Base-by-base conservation (phyloP, 148 eudicot species). In the Rhododendron henanense region DNA sequence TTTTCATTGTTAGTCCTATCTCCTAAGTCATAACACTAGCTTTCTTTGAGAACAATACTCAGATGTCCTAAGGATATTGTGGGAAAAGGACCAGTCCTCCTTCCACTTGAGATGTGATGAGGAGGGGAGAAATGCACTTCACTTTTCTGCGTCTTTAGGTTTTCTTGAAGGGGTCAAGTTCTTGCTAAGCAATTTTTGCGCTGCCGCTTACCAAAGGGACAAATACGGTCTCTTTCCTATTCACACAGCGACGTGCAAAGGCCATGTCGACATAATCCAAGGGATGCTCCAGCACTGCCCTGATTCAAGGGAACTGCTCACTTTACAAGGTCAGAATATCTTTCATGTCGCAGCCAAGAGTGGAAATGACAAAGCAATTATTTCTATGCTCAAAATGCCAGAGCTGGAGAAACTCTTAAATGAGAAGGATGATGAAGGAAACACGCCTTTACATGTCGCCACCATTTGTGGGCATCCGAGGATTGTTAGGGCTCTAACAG, bases 401-500 rank as follows among this genome's bases (percentile, higher is more conserved):
- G 87, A 83, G 71, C 86, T 89, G 13, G 79, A 48, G 37, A 63
- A 69, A 14, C 51, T 87, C 45, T 11, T 85, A 18, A 87, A 87
- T 16, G 89, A 87, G 48, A 89, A 44, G 81, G 91, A 89, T 79
- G 63, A 16, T 19, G 79, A 74, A 6, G 91, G 91, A 23, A 89
- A 89, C 82, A 85, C 91, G 10, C 88, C 91, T 33, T 74, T 89
- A 50, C 91, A 89, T 45, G 21, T 85, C 48, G 89, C 89, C 44
- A 83, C 89, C 50, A 79, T 85, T 57, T 67, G 44, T 48, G 77
- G 55, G 21, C 80, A 85, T 87, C 81, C 91, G 0, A 78, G 61
- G 78, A 21, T 85, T 75, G 86, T 87, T 0, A 53, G 73, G n/a
- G 45, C 83, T 19, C 84, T 89, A 21, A 74, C 80, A 55, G 4